These are phyloP conservation scores for Schoenoplectus triqueter DNA, from an alignment of 202 grass and related monocot species.

Conservation along the genomic window DNA sequence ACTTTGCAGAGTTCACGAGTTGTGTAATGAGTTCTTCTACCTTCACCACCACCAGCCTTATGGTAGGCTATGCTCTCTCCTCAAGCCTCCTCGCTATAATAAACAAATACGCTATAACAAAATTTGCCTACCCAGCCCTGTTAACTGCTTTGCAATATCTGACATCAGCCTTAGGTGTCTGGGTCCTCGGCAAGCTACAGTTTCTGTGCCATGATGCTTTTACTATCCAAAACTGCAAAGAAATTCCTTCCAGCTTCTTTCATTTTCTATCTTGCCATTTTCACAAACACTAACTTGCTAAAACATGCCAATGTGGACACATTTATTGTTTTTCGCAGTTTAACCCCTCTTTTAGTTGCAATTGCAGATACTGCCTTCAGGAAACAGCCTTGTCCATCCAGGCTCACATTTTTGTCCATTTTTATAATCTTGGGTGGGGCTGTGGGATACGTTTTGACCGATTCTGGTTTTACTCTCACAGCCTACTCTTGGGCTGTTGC, in stretches of 20 bases:
- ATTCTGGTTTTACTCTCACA: constrained; percentile 58
- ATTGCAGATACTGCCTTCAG: constrained; percentile 67
- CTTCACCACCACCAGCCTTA: constrained; percentile 64
- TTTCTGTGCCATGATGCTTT: constrained; percentile 64
- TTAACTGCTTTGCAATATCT: constrained; percentile 65
- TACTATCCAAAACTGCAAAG: constrained; percentile 60
- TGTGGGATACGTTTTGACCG: constrained; percentile 62
- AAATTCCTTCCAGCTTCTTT: constrained; percentile 62
- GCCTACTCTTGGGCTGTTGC: constrained; percentile 72
- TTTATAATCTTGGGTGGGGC: constrained; percentile 65
- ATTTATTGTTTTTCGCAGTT: constrained; percentile 69
- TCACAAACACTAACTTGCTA: constrained; percentile 75
- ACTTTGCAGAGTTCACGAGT: not conserved
- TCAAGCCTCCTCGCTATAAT: constrained; percentile 77
- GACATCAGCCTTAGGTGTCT: constrained; percentile 56
- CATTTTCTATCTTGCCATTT: constrained; percentile 79
- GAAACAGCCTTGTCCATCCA: constrained; percentile 70
- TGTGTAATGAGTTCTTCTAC: constrained; percentile 27
- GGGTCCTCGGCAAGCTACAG: constrained; percentile 50
- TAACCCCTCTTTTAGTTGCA: constrained; percentile 67
- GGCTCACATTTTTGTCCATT: constrained; percentile 69
- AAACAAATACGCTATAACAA: constrained; percentile 80
- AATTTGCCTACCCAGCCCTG: constrained; percentile 67
- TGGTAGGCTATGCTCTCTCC: constrained; percentile 68
- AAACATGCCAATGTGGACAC: constrained; percentile 76